phyloP scores from a whole-genome alignment of 2,329 filamentous ascomycete genomes.

The Pseudogymnoascus pannorum region DNA sequence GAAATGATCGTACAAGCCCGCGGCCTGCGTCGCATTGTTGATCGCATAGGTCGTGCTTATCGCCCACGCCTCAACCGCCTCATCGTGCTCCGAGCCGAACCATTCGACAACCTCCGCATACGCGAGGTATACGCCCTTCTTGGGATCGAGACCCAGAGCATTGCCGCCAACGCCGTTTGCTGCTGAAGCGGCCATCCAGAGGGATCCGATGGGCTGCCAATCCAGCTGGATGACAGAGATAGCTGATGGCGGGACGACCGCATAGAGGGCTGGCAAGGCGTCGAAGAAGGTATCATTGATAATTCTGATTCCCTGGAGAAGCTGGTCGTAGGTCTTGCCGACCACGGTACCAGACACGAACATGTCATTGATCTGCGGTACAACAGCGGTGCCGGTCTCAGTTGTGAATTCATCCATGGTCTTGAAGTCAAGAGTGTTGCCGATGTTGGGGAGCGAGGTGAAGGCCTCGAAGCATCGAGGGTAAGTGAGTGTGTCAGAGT shows the following conservation, averaged over 20 bases:
- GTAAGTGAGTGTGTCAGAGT: slow-evolving; percentile 26
- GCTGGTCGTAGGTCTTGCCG: slow-evolving; percentile 18
- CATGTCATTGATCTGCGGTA: slow-evolving; percentile 31
- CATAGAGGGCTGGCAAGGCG: not conserved
- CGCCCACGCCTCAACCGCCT: slow-evolving; percentile 20
- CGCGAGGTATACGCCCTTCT: slow-evolving; percentile 23
- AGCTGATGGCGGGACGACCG: not conserved
- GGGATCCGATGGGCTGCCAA: slow-evolving; percentile 30
- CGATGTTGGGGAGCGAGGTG: slow-evolving; percentile 30
- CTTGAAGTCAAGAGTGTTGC: slow-evolving; percentile 31
- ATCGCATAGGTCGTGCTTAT: slow-evolving; percentile 20
- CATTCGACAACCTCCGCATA: slow-evolving; percentile 24
- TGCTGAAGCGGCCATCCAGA: slow-evolving; percentile 25
- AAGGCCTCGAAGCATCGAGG: slow-evolving; percentile 31
- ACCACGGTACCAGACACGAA: slow-evolving; percentile 32
- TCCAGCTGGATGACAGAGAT: not conserved
- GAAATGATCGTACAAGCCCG: slow-evolving; percentile 32
- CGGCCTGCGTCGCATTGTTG: slow-evolving; percentile 22
- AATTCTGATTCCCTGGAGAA: slow-evolving; percentile 19
- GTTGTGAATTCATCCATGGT: slow-evolving; percentile 29
- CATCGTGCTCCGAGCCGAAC: slow-evolving; percentile 12
- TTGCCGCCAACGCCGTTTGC: slow-evolving; percentile 30
- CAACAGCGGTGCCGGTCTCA: slow-evolving; percentile 29
- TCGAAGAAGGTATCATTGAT: slow-evolving; percentile 22
- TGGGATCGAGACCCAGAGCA: slow-evolving; percentile 29